Percentiles rank a stretch among this genome's conserved stretches.
Conservation (phyloP, 495 filamentous ascomycete genomes). For the Neurospora sp. region DNA sequence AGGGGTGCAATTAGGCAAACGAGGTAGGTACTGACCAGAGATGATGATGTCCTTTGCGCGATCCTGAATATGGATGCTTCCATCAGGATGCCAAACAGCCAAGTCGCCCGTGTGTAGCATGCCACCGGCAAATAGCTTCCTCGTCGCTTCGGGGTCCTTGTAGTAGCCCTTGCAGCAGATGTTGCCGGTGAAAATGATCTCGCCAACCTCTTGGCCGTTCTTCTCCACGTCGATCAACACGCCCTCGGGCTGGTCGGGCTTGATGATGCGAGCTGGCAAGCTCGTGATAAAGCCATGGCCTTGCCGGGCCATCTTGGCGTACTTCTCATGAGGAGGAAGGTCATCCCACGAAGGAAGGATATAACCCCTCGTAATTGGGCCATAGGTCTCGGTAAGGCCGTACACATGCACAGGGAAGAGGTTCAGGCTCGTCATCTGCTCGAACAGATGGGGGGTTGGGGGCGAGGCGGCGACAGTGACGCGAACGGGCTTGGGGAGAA, state of each 20-base stretch:
- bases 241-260: constrained; percentile 54
- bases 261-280: constrained; percentile 72
- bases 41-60: constrained; percentile 97
- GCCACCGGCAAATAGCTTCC: constrained; percentile 79
- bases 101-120: constrained; percentile 83
- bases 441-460: constrained; percentile 78
- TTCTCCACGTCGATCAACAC: constrained; percentile 63
- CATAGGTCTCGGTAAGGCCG: constrained; percentile 91
- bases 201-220: constrained; percentile 84
- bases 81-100: constrained; percentile 85
- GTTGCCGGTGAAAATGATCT: constrained; percentile 85
- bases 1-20: too few relatives aligned
- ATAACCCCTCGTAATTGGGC: constrained; percentile 92
- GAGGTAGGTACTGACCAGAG: constrained; percentile 75
- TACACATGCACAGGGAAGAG: constrained; percentile 90
- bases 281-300: constrained; percentile 81
- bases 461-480: constrained; percentile 92
- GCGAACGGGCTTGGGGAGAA: constrained; percentile 57
- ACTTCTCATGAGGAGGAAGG: constrained; percentile 62
- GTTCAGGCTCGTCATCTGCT: constrained; percentile 78
- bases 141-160: constrained; percentile 78
- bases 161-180: constrained; percentile 89
- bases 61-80: constrained; percentile 84
- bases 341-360: constrained; percentile 70
- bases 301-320: constrained; percentile 79